phyloP scores from a whole-genome alignment of 371 early-diverging fungal genomes.

The Encephalitozoon romaleae region DNA sequence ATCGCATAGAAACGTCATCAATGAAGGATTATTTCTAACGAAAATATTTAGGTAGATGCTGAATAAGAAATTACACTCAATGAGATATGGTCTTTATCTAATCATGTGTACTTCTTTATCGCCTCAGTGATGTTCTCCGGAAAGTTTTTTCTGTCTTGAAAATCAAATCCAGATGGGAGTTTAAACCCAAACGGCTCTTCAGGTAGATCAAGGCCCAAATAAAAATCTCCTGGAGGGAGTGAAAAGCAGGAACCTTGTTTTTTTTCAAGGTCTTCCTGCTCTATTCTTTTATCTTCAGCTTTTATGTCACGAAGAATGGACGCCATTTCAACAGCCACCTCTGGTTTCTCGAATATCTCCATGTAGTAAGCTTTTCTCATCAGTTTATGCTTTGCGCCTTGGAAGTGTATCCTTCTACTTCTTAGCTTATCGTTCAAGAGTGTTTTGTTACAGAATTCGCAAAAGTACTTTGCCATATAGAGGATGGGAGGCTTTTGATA shows the following conservation, averaged over 20 bases:
- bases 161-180: constrained; percentile 17
- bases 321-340: constrained; percentile 6
- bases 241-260: not conserved
- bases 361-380: constrained; percentile 25
- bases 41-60: not conserved
- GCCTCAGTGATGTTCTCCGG: not conserved
- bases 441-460: constrained; percentile 34
- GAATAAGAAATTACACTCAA: not conserved
- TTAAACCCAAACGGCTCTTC: not conserved
- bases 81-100: not conserved
- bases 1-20: not conserved
- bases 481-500: not conserved
- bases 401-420: constrained; percentile 34
- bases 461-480: constrained; percentile 33
- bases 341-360: constrained; percentile 29
- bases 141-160: constrained; percentile 4
- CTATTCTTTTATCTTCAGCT: not conserved
- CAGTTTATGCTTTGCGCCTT: constrained; percentile 26
- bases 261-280: not conserved
- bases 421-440: constrained; percentile 12
- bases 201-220: not conserved
- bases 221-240: constrained; percentile 9
- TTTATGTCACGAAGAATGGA: not conserved
- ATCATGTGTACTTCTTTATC: not conserved
- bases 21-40: not conserved